Conservation (phyloP, 2,329 filamentous ascomycete genomes). For the Fusarium sp. region DNA sequence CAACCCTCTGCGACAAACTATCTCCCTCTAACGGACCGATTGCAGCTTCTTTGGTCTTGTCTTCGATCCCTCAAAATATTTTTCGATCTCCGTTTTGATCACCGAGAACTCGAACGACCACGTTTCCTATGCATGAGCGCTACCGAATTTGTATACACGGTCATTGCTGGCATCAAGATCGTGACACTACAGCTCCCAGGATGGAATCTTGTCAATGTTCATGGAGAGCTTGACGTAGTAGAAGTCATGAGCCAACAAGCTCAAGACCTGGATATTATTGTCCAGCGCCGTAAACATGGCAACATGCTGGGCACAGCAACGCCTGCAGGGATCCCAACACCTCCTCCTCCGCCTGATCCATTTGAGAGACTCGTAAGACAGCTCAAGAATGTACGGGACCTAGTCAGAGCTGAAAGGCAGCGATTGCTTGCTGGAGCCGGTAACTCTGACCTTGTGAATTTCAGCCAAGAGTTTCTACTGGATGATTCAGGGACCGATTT, state of each 20-base stretch:
- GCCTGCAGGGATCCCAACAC: constrained; percentile 13
- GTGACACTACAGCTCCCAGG: constrained; percentile 58
- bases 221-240: constrained; percentile 50
- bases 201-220: constrained; percentile 56
- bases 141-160: constrained; percentile 60
- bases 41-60: constrained; percentile 60
- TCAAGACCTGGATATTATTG: constrained; percentile 46
- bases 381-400: constrained; percentile 47
- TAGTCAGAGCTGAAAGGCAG: constrained; percentile 49
- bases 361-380: constrained; percentile 49
- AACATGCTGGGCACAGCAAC: constrained; percentile 29
- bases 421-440: constrained; percentile 39
- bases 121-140: constrained; percentile 57
- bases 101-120: constrained; percentile 50
- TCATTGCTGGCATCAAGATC: constrained; percentile 61
- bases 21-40: constrained; percentile 53
- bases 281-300: constrained; percentile 46
- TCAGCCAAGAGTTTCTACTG: constrained; percentile 40
- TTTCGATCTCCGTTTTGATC: constrained; percentile 52
- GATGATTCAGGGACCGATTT: constrained; percentile 43
- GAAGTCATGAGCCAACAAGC: constrained; percentile 47
- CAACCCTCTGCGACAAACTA: constrained; percentile 46
- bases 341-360: constrained; percentile 46
- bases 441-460: constrained; percentile 30
- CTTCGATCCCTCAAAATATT: constrained; percentile 55